Percentiles rank a stretch among this genome's conserved stretches.
Evolutionary conservation across 2,329 filamentous ascomycete species (phyloP).

Genomic region (Ploettnerulaceae sp.): DNA sequence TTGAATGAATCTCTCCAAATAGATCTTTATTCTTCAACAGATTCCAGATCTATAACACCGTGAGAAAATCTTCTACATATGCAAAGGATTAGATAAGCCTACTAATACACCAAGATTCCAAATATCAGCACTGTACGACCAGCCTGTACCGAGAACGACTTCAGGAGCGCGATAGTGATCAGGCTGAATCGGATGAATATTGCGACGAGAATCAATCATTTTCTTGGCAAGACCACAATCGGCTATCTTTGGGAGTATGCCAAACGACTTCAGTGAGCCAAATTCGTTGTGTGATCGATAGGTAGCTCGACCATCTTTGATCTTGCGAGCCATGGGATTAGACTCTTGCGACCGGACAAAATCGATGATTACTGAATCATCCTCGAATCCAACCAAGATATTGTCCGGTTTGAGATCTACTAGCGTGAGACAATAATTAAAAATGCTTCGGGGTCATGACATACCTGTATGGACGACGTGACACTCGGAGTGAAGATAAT

Average conservation of each 20-base stretch:
- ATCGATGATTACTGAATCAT: conserved; percentile 11
- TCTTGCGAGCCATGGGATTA: conserved; percentile 8
- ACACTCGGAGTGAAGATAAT: conserved; percentile 13
- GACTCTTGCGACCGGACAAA: conserved; percentile 11
- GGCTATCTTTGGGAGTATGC: conserved; percentile 12
- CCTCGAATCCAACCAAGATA: conserved; percentile 19
- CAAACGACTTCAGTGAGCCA: conserved; percentile 8
- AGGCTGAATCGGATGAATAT: conserved; percentile 19
- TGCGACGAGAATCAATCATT: neutral
- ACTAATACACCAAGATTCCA: conserved; percentile 36
- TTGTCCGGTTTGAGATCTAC: conserved; percentile 17
- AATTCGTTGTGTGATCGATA: conserved; percentile 16
- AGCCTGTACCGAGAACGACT: conserved; percentile 35
- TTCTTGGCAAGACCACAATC: conserved; percentile 13
- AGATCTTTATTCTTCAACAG: conserved; percentile 12
- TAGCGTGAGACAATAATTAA: neutral
- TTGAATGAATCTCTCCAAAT: conserved; percentile 6
- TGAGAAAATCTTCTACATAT: neutral
- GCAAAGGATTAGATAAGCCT: neutral
- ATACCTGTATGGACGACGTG: conserved; percentile 10
- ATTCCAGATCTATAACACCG: conserved; percentile 19
- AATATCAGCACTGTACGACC: conserved; percentile 33
- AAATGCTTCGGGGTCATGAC: neutral
- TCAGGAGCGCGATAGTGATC: conserved; percentile 32
- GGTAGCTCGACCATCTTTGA: neutral